Evolutionary conservation across 2,329 filamentous ascomycete species (phyloP).

Genomic region (Orbilia ellipsospora): DNA sequence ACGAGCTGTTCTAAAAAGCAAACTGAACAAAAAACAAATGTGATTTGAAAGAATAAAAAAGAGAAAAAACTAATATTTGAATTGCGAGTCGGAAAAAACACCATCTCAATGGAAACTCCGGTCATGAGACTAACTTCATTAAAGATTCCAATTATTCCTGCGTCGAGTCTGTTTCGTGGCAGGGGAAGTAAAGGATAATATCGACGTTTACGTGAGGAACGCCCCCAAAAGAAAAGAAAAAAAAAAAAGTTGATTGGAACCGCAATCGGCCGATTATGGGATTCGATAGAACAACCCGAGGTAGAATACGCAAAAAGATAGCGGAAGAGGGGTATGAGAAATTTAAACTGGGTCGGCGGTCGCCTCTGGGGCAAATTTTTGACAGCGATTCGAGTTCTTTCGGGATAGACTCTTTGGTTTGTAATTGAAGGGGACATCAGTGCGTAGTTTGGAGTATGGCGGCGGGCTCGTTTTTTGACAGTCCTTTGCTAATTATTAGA

Average conservation of each 20-base stretch:
- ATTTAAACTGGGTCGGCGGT: slow-evolving; percentile 27
- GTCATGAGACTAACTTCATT: slow-evolving; percentile 56
- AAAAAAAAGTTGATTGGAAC: slow-evolving; percentile 39
- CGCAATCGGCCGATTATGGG: slow-evolving; percentile 47
- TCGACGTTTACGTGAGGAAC: slow-evolving; percentile 53
- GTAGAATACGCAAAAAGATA: slow-evolving; percentile 17
- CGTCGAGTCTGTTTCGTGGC: slow-evolving; percentile 51
- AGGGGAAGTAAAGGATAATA: slow-evolving; percentile 54
- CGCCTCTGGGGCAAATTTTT: slow-evolving; percentile 20
- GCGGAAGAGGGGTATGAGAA: slow-evolving; percentile 1
- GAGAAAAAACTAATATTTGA: slow-evolving; percentile 17
- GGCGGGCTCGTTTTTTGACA: slow-evolving; percentile 50
- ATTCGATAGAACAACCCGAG: slow-evolving; percentile 50
- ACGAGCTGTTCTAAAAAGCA: slow-evolving; percentile 50
- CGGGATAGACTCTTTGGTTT: slow-evolving; percentile 28
- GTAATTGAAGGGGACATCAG: slow-evolving; percentile 53
- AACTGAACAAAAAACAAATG: slow-evolving; percentile 31
- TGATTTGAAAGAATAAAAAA: slow-evolving; percentile 7
- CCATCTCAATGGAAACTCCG: slow-evolving; percentile 55
- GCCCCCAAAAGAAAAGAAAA: slow-evolving; percentile 35
- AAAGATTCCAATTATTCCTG: slow-evolving; percentile 56
- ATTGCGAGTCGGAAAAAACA: slow-evolving; percentile 49
- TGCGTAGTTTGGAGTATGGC: slow-evolving; percentile 50
- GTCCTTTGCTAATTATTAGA: slow-evolving; percentile 27
- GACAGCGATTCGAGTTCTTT: slow-evolving; percentile 27